Percentiles rank a stretch among this genome's conserved stretches.
phyloP scores from a whole-genome alignment of 2,329 filamentous ascomycete genomes.

The Didymella keratinophila region DNA sequence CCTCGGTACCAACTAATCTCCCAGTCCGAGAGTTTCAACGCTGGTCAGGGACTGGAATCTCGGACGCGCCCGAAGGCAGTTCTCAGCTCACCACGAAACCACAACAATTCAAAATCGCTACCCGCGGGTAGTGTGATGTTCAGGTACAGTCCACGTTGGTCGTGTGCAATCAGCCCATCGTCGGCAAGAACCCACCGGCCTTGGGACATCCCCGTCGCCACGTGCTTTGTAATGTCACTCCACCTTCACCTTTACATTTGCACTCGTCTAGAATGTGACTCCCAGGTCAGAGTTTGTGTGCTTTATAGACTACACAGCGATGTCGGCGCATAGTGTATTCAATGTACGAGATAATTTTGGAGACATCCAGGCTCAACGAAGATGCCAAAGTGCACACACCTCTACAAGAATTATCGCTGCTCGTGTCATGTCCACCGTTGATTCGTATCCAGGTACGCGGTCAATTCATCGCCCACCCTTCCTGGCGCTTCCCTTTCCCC shows the following conservation, averaged over 20 bases:
- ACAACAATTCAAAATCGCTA: conserved; percentile 9
- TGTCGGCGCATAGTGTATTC: conserved; percentile 14
- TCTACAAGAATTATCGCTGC: conserved; percentile 13
- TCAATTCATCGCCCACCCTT: neutral
- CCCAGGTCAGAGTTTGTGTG: conserved; percentile 7
- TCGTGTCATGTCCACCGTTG: conserved; percentile 17
- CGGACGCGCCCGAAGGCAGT: conserved; percentile 16
- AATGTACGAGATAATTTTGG: conserved; percentile 15
- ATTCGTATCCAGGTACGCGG: conserved; percentile 6
- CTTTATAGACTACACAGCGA: conserved; percentile 18
- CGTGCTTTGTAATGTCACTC: conserved; percentile 20
- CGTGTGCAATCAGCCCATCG: conserved; percentile 9
- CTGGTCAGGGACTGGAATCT: conserved; percentile 8
- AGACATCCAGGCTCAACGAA: conserved; percentile 14
- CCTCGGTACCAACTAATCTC: conserved; percentile 17
- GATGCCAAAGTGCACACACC: conserved; percentile 15
- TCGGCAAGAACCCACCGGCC: conserved; percentile 6
- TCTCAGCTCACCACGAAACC: conserved; percentile 18
- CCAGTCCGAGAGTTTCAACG: conserved; percentile 7
- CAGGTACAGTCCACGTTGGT: conserved; percentile 12
- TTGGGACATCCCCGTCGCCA: conserved; percentile 14
- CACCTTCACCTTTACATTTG: conserved; percentile 2
- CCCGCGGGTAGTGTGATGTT: conserved; percentile 8
- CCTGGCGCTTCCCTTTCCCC: neutral
- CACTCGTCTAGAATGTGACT: conserved; percentile 3